Conservation (phyloP, 495 filamentous ascomycete genomes). For the Acidiella bohemica region DNA sequence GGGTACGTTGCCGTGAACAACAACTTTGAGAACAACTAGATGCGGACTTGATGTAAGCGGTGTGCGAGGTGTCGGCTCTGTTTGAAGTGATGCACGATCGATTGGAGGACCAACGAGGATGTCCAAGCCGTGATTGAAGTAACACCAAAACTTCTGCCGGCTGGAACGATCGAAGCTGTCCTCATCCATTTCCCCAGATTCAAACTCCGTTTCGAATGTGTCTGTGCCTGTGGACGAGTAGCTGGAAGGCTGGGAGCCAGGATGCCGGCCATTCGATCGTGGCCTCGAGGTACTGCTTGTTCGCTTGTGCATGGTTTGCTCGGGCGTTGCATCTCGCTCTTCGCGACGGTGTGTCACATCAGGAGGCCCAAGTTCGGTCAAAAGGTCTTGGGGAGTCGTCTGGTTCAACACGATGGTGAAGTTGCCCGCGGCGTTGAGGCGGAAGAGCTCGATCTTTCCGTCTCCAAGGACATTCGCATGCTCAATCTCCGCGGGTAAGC, state of each 20-base stretch:
- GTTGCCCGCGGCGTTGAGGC: constrained; percentile 39
- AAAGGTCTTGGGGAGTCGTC: constrained; percentile 79
- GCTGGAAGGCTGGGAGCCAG: constrained; percentile 15
- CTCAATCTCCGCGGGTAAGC: constrained; percentile 66
- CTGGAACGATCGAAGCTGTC: constrained; percentile 37
- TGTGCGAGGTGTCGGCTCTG: constrained; percentile 15
- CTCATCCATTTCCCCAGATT: constrained; percentile 49
- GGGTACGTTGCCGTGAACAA: constrained; percentile 86
- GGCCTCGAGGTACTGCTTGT: constrained; percentile 23
- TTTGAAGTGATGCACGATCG: constrained; percentile 46
- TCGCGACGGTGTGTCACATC: constrained; percentile 54
- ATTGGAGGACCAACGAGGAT: constrained; percentile 71
- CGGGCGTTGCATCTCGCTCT: neutral
- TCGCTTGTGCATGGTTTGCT: constrained; percentile 1
- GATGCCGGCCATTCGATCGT: constrained; percentile 35
- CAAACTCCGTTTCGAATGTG: constrained; percentile 46
- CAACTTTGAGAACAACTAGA: constrained; percentile 73
- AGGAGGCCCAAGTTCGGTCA: constrained; percentile 83
- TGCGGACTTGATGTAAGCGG: constrained; percentile 36
- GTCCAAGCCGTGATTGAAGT: constrained; percentile 90
- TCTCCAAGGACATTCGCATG: constrained; percentile 58
- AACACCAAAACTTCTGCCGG: constrained; percentile 87
- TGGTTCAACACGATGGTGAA: constrained; percentile 61
- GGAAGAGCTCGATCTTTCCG: constrained; percentile 62
- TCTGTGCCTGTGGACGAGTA: constrained; percentile 57